Conservation (phyloP, 495 filamentous ascomycete species). For the Trichocladium uniseriatum region DNA sequence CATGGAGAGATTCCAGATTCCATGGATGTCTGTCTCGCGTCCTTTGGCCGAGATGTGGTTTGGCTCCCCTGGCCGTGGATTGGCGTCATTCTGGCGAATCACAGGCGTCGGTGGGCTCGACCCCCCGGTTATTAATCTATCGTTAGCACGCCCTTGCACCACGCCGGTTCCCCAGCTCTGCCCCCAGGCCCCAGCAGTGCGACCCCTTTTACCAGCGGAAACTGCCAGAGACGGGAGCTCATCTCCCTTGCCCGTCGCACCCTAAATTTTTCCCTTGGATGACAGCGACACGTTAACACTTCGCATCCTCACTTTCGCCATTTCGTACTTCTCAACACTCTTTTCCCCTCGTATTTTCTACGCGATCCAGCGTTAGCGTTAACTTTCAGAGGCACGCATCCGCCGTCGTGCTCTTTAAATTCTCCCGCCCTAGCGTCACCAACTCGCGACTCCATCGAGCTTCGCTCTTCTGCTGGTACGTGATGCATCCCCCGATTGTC, state of each 20-base stretch:
- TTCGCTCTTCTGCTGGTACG: constrained; percentile 18
- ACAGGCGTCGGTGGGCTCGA: constrained; percentile 3
- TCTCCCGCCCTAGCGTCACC: constrained; percentile 6
- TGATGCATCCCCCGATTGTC: not conserved
- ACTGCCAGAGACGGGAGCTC: constrained; percentile 12
- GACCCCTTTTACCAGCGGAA: constrained; percentile 26
- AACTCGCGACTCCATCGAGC: constrained; percentile 20
- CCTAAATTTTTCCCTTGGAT: constrained; percentile 28
- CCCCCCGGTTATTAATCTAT: constrained; percentile 20
- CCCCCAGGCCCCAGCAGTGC: constrained; percentile 10
- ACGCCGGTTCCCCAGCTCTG: constrained; percentile 5
- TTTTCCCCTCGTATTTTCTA: constrained; percentile 23
- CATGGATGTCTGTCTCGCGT: too few species aligned
- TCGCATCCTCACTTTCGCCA: constrained; percentile 17
- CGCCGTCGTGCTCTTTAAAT: not conserved
- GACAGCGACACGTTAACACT: constrained; percentile 23
- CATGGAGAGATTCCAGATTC: too few species aligned
- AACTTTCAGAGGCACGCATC: constrained; percentile 16
- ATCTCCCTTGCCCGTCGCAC: constrained; percentile 25
- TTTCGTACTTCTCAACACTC: constrained; percentile 28
- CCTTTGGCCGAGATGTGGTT: constrained; percentile 6
- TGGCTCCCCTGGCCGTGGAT: constrained; percentile 12
- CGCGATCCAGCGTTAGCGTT: constrained; percentile 26
- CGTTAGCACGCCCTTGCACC: constrained; percentile 15
- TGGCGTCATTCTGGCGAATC: constrained; percentile 17